Evolutionary conservation across 2,329 filamentous ascomycete genomes (phyloP), one percentile per base, ranked within the genome.

Genomic region (Lachnellula willkommii): DNA sequence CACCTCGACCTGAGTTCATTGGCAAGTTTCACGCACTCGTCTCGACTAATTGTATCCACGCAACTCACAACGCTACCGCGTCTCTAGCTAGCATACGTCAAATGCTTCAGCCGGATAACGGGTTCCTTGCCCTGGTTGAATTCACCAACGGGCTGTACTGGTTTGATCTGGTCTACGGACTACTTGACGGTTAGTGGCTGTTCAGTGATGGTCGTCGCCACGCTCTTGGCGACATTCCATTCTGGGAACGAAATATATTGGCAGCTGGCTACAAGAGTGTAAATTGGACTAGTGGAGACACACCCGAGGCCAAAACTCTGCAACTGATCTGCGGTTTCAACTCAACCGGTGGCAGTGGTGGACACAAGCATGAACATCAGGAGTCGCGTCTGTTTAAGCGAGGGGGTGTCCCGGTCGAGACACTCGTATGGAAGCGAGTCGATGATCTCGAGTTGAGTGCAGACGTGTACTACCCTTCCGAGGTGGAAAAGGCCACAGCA

Each of bases 391-490:
- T 51, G 11, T 36, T 37, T 26, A 53, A 70, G 7, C 36, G 26
- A 1, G 69, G 62, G 79, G 78, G 49, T 73, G 75, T 0, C 73
- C 73, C 0, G 74, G 75, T 57, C 74, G 73, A 0, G 22, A 80
- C 1, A 75, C 73, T 0, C 77, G 77, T 52, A 6, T 66, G 56
- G 36, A 67, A 65, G 53, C 43, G 53, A 5, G 54, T 61, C 3
- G 61, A 53, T 11, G 40, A 28, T 5, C 24, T 62, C 14, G 14
- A 54, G 20, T 52, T 68, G 12, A 35, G 65, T 0, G 70, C 69
- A 11, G 70, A 72, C 53, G 54, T 71, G 1, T 70, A 70, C 60
- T 68, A 65, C 17, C 69, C 70, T 14, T n/a, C 28, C 9, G 50
- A 42, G 12, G 17, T 28, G 39, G 37, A 42, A 52, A 52, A n/a